These are phyloP conservation scores for Cystoderma amianthinum DNA, from an alignment of 768 basidiomycete genomes.

Conservation along the genomic window DNA sequence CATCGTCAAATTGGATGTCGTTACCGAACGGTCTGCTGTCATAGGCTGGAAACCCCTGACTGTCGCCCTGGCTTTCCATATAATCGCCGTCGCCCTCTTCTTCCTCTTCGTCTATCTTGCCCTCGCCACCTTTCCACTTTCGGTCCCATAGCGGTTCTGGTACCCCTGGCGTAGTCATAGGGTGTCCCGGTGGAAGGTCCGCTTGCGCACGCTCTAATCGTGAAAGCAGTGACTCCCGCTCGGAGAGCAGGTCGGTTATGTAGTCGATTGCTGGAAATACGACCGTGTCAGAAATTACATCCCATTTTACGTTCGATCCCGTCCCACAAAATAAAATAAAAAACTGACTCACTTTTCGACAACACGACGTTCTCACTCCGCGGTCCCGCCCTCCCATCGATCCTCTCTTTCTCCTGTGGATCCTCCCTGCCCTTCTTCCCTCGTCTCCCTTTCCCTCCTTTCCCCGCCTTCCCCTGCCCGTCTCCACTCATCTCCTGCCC, in stretches of 20 bases:
- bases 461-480: constrained; percentile 13
- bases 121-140: constrained; percentile 75
- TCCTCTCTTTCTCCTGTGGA: constrained; percentile 50
- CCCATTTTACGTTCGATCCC: background rate
- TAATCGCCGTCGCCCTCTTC: constrained; percentile 42
- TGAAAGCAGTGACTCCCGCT: constrained; percentile 47
- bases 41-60: constrained; percentile 15
- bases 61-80: constrained; percentile 12
- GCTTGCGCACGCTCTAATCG: constrained; percentile 57
- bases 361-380: constrained; percentile 88
- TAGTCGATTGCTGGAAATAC: constrained; percentile 73
- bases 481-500: constrained; percentile 11
- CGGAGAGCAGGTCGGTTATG: constrained; percentile 56
- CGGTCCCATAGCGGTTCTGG: constrained; percentile 75
- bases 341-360: constrained; percentile 64
- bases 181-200: constrained; percentile 54
- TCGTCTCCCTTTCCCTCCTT: constrained; percentile 41
- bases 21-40: background rate
- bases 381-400: constrained; percentile 84
- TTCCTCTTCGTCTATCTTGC: constrained; percentile 37
- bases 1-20: too few species aligned
- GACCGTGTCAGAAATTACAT: constrained; percentile 1
- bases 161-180: constrained; percentile 11
- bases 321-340: too few species aligned
- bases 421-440: constrained; percentile 21